Percentiles rank a stretch among this genome's conserved stretches.
Conservation (phyloP, 768 basidiomycete species). For the Tricholoma hemisulphureum region DNA sequence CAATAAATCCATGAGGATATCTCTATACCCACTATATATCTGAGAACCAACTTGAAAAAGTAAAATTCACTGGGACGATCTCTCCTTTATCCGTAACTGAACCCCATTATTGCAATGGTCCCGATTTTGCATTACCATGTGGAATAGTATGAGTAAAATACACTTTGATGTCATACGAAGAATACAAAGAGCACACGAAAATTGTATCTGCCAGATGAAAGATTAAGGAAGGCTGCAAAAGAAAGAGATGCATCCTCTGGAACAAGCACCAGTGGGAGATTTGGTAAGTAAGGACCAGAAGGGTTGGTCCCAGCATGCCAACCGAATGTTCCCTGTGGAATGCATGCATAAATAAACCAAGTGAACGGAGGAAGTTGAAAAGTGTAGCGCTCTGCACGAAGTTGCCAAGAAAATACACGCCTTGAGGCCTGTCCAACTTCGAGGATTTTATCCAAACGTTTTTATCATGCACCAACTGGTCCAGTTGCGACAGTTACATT, state of each 20-base stretch:
- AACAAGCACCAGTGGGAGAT: conserved; percentile 11
- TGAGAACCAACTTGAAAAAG: no score
- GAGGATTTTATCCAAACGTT: conserved; percentile 1
- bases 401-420: conserved; percentile 7
- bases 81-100: no score
- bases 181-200: conserved; percentile 30
- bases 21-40: no score
- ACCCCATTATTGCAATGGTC: neutral
- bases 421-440: conserved; percentile 6
- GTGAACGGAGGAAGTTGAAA: conserved; percentile 29
- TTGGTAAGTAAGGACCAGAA: conserved; percentile 7
- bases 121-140: conserved; percentile 18
- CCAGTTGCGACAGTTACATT: conserved; percentile 53
- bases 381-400: conserved; percentile 15
- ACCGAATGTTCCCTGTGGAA: conserved; percentile 26
- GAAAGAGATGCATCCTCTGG: conserved; percentile 13
- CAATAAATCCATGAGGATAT: no score
- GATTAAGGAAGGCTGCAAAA: conserved; percentile 7
- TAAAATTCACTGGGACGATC: no score
- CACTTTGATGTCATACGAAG: conserved; percentile 34
- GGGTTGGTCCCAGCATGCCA: conserved; percentile 3
- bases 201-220: conserved; percentile 7
- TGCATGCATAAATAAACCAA: conserved; percentile 46
- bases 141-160: conserved; percentile 39
- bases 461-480: conserved; percentile 40